phyloP scores from a whole-genome alignment of 1,284 basidiomycete genomes.

The Fistulina hepatica region DNA sequence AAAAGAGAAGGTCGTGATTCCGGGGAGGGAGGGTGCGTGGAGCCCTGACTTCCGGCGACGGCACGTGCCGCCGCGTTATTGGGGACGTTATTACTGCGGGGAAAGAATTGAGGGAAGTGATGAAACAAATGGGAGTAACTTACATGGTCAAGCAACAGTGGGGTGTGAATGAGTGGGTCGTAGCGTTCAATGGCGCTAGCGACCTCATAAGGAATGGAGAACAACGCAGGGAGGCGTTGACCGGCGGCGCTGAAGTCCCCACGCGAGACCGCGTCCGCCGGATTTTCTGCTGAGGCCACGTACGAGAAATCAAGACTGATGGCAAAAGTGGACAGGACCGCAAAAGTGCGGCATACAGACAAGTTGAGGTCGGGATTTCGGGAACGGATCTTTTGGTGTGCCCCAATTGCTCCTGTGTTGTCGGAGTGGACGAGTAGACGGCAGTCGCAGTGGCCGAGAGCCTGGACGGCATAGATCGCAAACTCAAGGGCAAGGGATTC shows the following conservation, averaged over 20 bases:
- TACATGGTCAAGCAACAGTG: no score
- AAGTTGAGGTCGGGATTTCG: constrained; percentile 13
- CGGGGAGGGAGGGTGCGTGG: no score
- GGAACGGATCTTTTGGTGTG: constrained; percentile 15
- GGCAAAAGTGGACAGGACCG: not conserved
- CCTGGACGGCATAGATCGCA: constrained; percentile 5
- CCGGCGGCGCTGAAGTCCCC: not conserved
- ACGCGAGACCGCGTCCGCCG: constrained; percentile 7
- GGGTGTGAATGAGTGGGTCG: no score
- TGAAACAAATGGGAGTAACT: no score
- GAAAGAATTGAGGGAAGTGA: no score
- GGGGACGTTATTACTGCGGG: no score
- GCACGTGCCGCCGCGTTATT: no score
- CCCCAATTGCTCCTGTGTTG: constrained; percentile 23
- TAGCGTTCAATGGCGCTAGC: no score
- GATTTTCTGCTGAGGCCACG: constrained; percentile 9
- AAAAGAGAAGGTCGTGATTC: no score
- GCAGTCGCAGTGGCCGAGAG: not conserved
- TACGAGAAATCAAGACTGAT: constrained; percentile 3
- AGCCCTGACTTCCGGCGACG: no score
- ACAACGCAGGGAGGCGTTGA: no score
- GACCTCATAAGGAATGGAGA: constrained; percentile 8
- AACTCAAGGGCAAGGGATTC: constrained; percentile 20
- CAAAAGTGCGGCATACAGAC: constrained; percentile 7
- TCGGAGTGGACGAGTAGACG: constrained; percentile 18